phyloP scores from a whole-genome alignment of 257 asterid genomes.

The Solanum lignicaule region DNA sequence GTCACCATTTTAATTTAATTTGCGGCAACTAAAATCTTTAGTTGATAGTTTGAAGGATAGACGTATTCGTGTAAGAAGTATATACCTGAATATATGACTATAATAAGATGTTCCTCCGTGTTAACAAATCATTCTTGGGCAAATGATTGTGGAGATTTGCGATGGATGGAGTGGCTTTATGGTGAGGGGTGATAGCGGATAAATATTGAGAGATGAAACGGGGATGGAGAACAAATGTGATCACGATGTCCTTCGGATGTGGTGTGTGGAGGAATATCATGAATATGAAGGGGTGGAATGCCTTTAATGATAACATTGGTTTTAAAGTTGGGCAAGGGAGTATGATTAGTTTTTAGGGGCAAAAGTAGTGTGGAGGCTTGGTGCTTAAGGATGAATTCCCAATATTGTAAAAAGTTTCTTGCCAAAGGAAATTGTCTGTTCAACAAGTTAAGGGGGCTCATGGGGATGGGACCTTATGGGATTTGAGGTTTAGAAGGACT shows the following conservation, averaged over 20 bases:
- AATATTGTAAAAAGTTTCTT: not conserved
- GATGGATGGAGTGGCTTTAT: not conserved
- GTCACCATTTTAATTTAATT: too few species aligned
- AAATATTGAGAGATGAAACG: not conserved
- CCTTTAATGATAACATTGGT: not conserved
- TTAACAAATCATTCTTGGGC: not conserved
- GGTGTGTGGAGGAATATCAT: not conserved
- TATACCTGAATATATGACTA: not conserved
- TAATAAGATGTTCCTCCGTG: not conserved
- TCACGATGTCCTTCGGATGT: not conserved
- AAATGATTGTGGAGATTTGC: not conserved
- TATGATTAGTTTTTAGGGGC: not conserved
- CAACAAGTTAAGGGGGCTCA: not conserved
- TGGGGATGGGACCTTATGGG: not conserved
- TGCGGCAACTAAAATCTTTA: too few species aligned
- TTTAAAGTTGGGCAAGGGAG: not conserved
- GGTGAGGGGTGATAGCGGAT: not conserved
- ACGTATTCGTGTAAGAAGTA: not conserved
- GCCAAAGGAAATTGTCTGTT: not conserved
- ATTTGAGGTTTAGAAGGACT: not conserved
- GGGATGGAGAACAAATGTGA: not conserved
- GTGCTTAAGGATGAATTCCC: not conserved
- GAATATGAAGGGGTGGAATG: not conserved
- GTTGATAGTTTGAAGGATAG: not conserved
- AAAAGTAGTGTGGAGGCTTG: not conserved